Percentiles rank a stretch among this genome's conserved stretches.
These are phyloP conservation scores for Boechera retrofracta DNA, from an alignment of 345 rosid genomes.

Conservation along the genomic window DNA sequence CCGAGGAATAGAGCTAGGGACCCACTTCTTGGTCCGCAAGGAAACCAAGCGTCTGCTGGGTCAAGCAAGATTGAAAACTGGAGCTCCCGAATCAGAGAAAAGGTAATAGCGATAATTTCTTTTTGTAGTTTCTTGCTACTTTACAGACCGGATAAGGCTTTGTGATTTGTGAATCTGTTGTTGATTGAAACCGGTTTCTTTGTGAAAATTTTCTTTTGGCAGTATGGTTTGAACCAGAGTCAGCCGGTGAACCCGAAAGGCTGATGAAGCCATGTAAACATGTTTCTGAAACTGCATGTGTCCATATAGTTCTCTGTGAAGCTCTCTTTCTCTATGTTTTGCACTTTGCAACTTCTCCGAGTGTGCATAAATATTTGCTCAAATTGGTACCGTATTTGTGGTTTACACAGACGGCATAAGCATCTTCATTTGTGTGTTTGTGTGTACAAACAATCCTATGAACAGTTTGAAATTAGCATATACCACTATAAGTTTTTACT, in stretches of 20 bases:
- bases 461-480: constrained; percentile 16
- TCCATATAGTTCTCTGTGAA: constrained; percentile 24
- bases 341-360: constrained; percentile 22
- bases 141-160: neutral
- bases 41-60: constrained; percentile 64
- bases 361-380: constrained; percentile 25
- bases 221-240: constrained; percentile 42
- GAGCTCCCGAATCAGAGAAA: constrained; percentile 82
- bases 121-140: neutral
- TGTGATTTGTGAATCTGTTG: constrained; percentile 19
- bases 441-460: constrained; percentile 6
- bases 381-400: neutral
- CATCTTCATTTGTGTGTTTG: constrained; percentile 34
- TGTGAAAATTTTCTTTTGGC: neutral
- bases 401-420: neutral
- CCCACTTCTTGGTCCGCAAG: constrained; percentile 72
- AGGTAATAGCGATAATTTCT: constrained; percentile 50
- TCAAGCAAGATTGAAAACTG: constrained; percentile 56
- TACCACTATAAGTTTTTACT: neutral
- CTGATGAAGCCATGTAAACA: constrained; percentile 25
- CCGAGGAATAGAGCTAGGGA: constrained; percentile 64
- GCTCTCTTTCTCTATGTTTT: constrained; percentile 16
- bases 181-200: neutral
- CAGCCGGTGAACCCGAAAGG: constrained; percentile 39
- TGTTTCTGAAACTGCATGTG: constrained; percentile 33